Evolutionary conservation across 2,329 filamentous ascomycete species (phyloP), one percentile per base, ranked within the genome.

Genomic region (Fonsecaea pugnacius): DNA sequence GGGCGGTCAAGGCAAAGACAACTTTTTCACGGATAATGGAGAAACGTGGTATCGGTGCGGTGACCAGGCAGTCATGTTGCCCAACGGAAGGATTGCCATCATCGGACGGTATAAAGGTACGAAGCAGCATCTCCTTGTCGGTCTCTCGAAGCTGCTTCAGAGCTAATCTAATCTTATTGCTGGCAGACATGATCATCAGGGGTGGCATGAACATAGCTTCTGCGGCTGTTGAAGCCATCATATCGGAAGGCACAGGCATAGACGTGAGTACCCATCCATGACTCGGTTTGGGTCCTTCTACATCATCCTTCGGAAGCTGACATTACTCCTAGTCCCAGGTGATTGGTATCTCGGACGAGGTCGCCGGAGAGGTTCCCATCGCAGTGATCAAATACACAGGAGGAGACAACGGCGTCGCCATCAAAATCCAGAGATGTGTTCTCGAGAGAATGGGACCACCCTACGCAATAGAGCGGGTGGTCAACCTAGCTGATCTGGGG

Each of bases 321-420:
- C 1, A 62, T 10, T 21, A 3, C n/a, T 35, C 35, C 0, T 18
- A 70, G 61, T 59, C 71, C 0, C 76, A 80, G 60, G 78, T 83
- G 1, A 74, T 83, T 12, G 81, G 79, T 8, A 71, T 79, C 1
- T 73, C 76, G 2, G 80, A 83, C 67, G 74, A 78, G 12, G 70
- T 80, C 60, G 80, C 81, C 30, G 81, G 81, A 3, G 80, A 84
- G 66, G 75, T 84, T 2, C 78, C 80, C 0, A 76, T 83, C 14
- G 82, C 82, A 2, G 71, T 83, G 12, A 76, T 82, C 30, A 70
- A 73, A 35, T 64, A 61, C 46, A 2, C 50, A 1, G 58, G 43
- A 18, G 51, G 43, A 30, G 51, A 54, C 36, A 30, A 18, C 7
- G 9, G 24, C 3, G 33, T 33, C 24, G 21, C 50, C 27, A 33